Evolutionary conservation across 306 rosid species (phyloP), one percentile per base, ranked within the genome.

Genomic region (Trichosanthes cucumerina): DNA sequence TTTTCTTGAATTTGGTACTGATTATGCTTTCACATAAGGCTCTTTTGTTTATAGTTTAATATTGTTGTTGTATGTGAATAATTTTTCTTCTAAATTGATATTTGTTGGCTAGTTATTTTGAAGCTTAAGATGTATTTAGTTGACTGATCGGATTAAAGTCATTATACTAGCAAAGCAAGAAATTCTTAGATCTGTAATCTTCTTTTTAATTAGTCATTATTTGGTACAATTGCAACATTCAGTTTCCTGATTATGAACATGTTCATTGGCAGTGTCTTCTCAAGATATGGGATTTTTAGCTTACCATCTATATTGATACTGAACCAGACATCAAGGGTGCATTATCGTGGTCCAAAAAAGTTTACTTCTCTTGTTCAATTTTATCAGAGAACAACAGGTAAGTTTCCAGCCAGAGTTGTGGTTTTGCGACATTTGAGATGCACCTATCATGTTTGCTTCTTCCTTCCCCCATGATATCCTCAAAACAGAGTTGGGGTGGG

Each of bases 241-340:
- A 28, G 44, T 76, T 56, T 46, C 31, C 16, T 78, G 9, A 39
- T 66, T 28, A 28, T 56, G 46, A 65, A 52, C 60, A 75, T 78
- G 79, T 52, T 82, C 49, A 56, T 39, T 57, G 86, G 88, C 87
- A 92, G 97, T 39, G 80, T 88, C 24, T 88, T 83, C 83, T 90
- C 97, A 52, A 90, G 81, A 84, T 83, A 89, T 82, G 91, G 93
- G 76, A 90, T 92, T 75, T 88, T 84, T 75, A 88, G 97, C 84
- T 60, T 90, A 75, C 97, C 97, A 11, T 89, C 96, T 4, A 79
- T 90, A 66, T 57, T 92, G 80, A 73, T 92, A 64, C 85, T 90
- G 80, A 92, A 92, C 82, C 90, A 85, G 86, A 90, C 91, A 6
- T 83, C 87, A 47, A 83, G 86, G 71, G 52, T 88, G 71, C 91